Base-by-base conservation (phyloP, 208 protist genomes). In the Trypanosoma vivax region DNA sequence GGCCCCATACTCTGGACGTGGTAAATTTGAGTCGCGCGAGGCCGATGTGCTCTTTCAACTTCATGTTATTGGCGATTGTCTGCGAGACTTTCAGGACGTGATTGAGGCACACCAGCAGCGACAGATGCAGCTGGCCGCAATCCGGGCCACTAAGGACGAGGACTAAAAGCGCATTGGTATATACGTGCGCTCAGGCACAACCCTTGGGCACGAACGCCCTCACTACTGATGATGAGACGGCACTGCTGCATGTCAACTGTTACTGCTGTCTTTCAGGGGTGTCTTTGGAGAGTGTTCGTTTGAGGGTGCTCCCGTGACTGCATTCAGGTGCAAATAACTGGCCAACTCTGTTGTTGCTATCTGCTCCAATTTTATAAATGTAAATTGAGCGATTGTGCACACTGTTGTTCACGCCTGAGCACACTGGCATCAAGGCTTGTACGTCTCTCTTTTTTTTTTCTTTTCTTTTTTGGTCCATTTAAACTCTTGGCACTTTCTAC, bases 81-180 rank as follows among this genome's bases (percentile, higher is more conserved):
- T 96, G 2, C 83, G 83, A n/a, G 90, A 96, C 65, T 96, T 92
- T 55, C 86, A 90, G 50, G 66, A 60, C 24, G 79, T 96, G 18
- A 79, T 92, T 37, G 59, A 71, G 50, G 60, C 76, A 38, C 81
- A 94, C 39, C 71, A 79, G 38, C 69, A 92, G 49, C 37, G 66
- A 23, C 62, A 62, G 29, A 50, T 59, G 23, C 60, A 68, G 24
- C 37, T 65, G 14, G 59, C 59, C 2, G 48, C 23, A 1, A 42
- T 31, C 16, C 59, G 59, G 24, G 39, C 34, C 1, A 41, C 31
- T 30, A 56, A 50, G 33, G 59, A 65, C 4, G 59, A 58, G 5
- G 58, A 50, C 14, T 48, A 31, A 59, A 25, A 23, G 23, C 1
- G 19, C 6, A 30, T n/a, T 9, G 39, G 23, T 7, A 43, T 19